These are phyloP conservation scores for Endotrypanum monterogeii DNA, from an alignment of 208 protist species.

Conservation along the genomic window DNA sequence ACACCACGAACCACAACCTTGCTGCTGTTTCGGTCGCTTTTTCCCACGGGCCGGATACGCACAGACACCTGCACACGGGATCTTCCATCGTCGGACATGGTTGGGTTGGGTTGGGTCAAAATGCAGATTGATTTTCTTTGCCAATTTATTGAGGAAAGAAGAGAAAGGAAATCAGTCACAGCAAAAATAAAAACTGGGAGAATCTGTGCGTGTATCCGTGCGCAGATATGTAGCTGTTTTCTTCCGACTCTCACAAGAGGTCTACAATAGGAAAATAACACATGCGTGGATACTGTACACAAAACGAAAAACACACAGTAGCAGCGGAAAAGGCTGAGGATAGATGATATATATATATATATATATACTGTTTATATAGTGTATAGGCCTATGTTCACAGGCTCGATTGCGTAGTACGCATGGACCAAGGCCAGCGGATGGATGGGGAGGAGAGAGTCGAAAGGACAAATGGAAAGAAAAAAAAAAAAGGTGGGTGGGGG, in stretches of 20 bases:
- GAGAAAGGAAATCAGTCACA: neutral
- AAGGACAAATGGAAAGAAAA: no score
- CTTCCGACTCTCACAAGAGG: neutral
- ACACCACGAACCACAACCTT: conserved; percentile 19
- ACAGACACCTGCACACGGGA: conserved; percentile 44
- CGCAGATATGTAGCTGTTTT: neutral
- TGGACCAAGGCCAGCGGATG: neutral
- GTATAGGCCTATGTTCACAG: neutral
- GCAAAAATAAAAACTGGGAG: no score
- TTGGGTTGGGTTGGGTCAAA: neutral
- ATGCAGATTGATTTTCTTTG: neutral
- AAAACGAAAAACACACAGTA: neutral
- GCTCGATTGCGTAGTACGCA: neutral
- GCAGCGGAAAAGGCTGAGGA: neutral
- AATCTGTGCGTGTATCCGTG: neutral
- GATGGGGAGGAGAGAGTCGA: no score
- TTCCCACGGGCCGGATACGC: conserved; percentile 31
- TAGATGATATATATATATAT: neutral
- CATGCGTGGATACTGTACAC: neutral
- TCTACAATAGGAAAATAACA: neutral
- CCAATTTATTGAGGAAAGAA: neutral
- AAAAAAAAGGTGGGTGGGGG: neutral
- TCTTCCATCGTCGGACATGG: conserved; percentile 15
- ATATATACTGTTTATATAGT: no score
- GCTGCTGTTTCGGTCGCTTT: conserved; percentile 16